These are phyloP conservation scores for Colletotrichum cordylinicola DNA, from an alignment of 2,329 filamentous ascomycete species.

Conservation along the genomic window DNA sequence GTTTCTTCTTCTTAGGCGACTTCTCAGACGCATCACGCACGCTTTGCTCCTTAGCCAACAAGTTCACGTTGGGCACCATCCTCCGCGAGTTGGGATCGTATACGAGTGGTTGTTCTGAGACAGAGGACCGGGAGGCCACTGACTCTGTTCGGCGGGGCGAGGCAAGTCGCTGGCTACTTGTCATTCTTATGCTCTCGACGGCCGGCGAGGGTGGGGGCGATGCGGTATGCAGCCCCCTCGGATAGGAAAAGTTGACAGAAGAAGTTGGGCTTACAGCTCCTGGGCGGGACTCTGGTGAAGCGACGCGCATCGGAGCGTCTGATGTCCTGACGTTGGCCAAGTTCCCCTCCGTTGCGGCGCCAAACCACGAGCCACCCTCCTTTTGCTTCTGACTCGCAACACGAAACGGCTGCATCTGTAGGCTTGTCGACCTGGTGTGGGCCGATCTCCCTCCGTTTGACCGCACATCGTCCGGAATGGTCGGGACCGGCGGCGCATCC, in stretches of 20 bases:
- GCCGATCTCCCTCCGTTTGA: conserved; percentile 29
- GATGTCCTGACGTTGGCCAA: conserved; percentile 49
- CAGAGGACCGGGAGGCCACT: conserved; percentile 25
- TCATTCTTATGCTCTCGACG: conserved; percentile 21
- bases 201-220: conserved; percentile 42
- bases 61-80: conserved; percentile 57
- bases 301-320: conserved; percentile 44
- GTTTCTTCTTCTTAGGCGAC: conserved; percentile 44
- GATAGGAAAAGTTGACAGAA: conserved; percentile 66
- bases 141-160: conserved; percentile 31
- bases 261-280: conserved; percentile 53
- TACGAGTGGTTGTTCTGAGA: conserved; percentile 53
- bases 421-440: conserved; percentile 41
- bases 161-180: conserved; percentile 24
- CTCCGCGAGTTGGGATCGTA: conserved; percentile 71
- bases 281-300: conserved; percentile 38
- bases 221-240: conserved; percentile 47
- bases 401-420: conserved; percentile 55
- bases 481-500: conserved; percentile 76
- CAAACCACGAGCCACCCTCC: conserved; percentile 56
- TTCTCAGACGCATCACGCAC: conserved; percentile 44
- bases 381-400: conserved; percentile 59
- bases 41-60: conserved; percentile 48
- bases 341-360: conserved; percentile 47
- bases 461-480: conserved; percentile 62